Conservation (phyloP, 192 early-diverging fungal species). For the Coemansia sp. region DNA sequence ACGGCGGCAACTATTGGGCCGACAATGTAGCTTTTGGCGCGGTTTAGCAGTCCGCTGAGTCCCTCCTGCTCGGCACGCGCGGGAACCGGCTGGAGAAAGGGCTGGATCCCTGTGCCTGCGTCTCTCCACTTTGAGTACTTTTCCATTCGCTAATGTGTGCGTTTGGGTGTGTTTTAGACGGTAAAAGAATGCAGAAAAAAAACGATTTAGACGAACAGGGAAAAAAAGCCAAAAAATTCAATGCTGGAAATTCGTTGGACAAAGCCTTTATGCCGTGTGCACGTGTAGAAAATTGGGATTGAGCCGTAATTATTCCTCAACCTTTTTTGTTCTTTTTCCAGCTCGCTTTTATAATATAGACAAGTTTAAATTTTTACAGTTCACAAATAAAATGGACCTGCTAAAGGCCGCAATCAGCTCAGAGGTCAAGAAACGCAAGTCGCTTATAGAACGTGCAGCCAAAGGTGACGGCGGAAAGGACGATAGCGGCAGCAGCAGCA, state of each 20-base stretch:
- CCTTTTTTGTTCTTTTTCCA: slow-evolving; percentile 2
- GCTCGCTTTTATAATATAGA: no score
- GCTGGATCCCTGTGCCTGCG: slow-evolving; percentile 84
- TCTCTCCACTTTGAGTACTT: slow-evolving; percentile 89
- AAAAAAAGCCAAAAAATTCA: no score
- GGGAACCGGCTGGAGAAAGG: slow-evolving; percentile 71
- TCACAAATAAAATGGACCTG: slow-evolving; percentile 53
- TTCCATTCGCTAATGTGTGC: slow-evolving; percentile 63
- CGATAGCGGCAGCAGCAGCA: slow-evolving; percentile 12
- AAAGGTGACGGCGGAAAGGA: slow-evolving; percentile 28
- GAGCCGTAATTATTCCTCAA: no score
- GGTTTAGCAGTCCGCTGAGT: slow-evolving; percentile 7
- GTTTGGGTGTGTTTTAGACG: slow-evolving; percentile 74
- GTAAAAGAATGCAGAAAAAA: background rate
- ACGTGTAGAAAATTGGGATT: background rate
- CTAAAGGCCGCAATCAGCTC: slow-evolving; percentile 64
- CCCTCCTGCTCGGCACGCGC: slow-evolving; percentile 28
- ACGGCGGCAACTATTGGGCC: slow-evolving; percentile 42
- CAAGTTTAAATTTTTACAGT: background rate
- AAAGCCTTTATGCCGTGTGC: no score
- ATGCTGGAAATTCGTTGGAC: no score
- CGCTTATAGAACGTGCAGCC: slow-evolving; percentile 19
- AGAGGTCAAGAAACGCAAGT: slow-evolving; percentile 70
- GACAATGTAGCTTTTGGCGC: slow-evolving; percentile 19
- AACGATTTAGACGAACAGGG: background rate